A percentile compares a stretch with the other conserved stretches of the same genome.
Evolutionary conservation across 108 stramenopile genomes (phyloP).

Genomic region (Discostella stelligeroides): DNA sequence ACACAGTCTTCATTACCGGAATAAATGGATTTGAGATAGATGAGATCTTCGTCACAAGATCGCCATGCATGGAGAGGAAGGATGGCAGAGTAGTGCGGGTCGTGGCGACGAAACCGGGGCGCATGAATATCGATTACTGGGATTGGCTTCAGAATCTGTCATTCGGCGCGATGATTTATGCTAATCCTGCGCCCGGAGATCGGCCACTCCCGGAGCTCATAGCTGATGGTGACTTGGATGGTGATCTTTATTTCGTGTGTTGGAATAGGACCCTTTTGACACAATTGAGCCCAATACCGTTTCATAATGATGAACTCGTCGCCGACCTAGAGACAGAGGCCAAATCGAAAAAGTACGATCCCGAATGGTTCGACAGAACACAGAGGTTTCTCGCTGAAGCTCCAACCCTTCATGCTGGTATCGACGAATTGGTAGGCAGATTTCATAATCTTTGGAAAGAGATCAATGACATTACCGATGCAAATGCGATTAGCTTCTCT

Average conservation of each 20-base stretch:
- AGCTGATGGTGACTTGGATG: constrained; percentile 67
- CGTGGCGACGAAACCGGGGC: constrained; percentile 46
- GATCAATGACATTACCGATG: constrained; percentile 25
- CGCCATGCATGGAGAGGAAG: constrained; percentile 36
- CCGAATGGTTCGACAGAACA: constrained; percentile 41
- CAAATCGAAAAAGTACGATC: constrained; percentile 6
- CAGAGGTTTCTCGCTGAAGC: constrained; percentile 39
- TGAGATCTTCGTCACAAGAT: constrained; percentile 52
- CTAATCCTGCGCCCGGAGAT: constrained; percentile 20
- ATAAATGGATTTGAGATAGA: not conserved
- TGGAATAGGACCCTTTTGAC: constrained; percentile 52
- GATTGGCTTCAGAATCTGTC: constrained; percentile 38
- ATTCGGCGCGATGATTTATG: constrained; percentile 55
- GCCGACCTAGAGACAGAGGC: constrained; percentile 7
- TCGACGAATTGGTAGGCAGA: constrained; percentile 22
- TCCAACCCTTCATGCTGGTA: constrained; percentile 2
- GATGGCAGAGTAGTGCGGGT: constrained; percentile 47
- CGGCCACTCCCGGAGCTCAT: constrained; percentile 49
- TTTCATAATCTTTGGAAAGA: constrained; percentile 34
- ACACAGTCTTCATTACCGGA: constrained; percentile 55
- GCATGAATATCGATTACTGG: constrained; percentile 52
- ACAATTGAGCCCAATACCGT: constrained; percentile 21
- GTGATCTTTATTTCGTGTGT: constrained; percentile 58
- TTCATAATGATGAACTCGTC: constrained; percentile 21
- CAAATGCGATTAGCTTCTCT: constrained; percentile 40